Evolutionary conservation across 2,329 filamentous ascomycete species (phyloP), one percentile per base, ranked within the genome.

Genomic region (Penicillium sp.): DNA sequence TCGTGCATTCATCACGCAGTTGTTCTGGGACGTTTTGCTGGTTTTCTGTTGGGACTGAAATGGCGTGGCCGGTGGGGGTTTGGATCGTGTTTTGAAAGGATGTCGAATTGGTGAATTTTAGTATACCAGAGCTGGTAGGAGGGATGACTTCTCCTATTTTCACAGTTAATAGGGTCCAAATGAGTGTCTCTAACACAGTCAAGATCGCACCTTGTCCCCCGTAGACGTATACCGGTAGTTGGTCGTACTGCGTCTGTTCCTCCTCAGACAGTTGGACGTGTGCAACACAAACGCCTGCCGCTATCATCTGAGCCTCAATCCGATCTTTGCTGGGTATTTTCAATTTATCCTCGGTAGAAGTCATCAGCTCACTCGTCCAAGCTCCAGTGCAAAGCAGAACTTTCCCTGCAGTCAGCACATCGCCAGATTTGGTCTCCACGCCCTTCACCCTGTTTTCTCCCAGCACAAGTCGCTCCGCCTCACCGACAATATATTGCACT

Each of bases 71-170:
- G 2, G 78, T 79, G 2, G 69, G 47, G 0, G 78, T 76, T 0
- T 68, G 69, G 20, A 76, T 64, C 6, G 75, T 80, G 62, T 85
- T 85, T 33, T 77, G 82, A 61, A 86, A 81, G 48, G 81, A 83
- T 17, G 78, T 75, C 43, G 84, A 76, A 61, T 83, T 83, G 52
- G 84, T 85, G 70, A 85, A 84, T 65, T 87, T 87, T 52, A 87
- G 74, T 2, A 80, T 71, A 1, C 80, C 78, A 26, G 79, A 71
- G 3, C 66, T 57, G 7, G 79, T 79, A 12, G 78, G 77, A 1
- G 78, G 78, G 5, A 81, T 73, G 3, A 78, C 70, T 60, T 80
- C 78, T 3, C 69, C 63, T 69, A 45, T 34, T 10, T 18, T 36
- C 4, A 27, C 2, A 27, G 6, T 49, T 12, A 50, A 13, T 30